Conservation (phyloP, 306 rosid species). For the Quillaja saponaria region DNA sequence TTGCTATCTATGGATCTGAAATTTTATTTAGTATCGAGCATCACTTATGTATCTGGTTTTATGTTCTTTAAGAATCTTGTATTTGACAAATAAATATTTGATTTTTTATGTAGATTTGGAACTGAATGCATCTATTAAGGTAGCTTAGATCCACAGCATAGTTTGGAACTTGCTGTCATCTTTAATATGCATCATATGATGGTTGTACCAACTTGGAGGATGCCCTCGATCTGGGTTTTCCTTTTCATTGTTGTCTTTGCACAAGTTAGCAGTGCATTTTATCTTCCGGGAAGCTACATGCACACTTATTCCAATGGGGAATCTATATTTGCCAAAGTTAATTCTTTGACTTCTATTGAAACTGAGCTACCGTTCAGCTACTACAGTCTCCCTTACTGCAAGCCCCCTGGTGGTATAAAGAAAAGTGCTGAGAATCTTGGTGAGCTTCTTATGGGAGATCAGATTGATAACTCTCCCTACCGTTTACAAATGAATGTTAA, state of each 20-base stretch:
- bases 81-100: constrained; percentile 8
- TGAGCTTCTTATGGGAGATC: constrained; percentile 92
- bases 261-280: constrained; percentile 57
- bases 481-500: constrained; percentile 72
- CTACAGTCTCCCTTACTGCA: constrained; percentile 83
- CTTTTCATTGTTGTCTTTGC: constrained; percentile 38
- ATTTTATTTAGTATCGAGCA: background rate
- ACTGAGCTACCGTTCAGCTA: constrained; percentile 94
- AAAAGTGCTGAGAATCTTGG: constrained; percentile 95
- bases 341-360: constrained; percentile 94
- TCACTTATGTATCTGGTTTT: background rate
- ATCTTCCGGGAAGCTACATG: constrained; percentile 95
- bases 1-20: constrained; percentile 21
- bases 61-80: background rate
- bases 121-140: constrained; percentile 34
- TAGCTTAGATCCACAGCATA: constrained; percentile 32
- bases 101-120: constrained; percentile 43
- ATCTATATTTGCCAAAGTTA: constrained; percentile 65
- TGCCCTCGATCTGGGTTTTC: constrained; percentile 40
- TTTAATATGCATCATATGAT: constrained; percentile 32
- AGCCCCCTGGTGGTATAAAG: constrained; percentile 62
- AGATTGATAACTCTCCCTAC: constrained; percentile 80
- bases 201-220: constrained; percentile 44
- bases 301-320: constrained; percentile 67
- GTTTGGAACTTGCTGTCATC: constrained; percentile 25